phyloP scores from a whole-genome alignment of 495 filamentous ascomycete genomes.

The Lasiosphaeria miniovina region DNA sequence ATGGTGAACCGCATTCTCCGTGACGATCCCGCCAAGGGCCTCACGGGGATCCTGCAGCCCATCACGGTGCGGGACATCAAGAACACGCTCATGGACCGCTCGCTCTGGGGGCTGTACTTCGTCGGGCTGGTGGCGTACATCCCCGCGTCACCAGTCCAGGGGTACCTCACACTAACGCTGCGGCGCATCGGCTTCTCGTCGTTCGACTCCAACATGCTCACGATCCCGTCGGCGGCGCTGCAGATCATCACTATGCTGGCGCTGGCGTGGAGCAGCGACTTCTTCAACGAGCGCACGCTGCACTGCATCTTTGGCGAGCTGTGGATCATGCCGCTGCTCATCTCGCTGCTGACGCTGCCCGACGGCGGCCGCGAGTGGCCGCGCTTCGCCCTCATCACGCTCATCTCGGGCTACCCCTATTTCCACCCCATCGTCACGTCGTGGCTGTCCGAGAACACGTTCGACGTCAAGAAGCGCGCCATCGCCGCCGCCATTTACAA shows the following conservation, averaged over 20 bases:
- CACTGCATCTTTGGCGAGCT: conserved; percentile 44
- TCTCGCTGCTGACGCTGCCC: conserved; percentile 38
- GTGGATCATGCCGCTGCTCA: conserved; percentile 45
- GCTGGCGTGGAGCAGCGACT: conserved; percentile 41
- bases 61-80: conserved; percentile 31
- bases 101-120: conserved; percentile 43
- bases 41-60: conserved; percentile 29
- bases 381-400: conserved; percentile 38
- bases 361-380: conserved; percentile 38
- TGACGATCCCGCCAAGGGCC: conserved; percentile 59
- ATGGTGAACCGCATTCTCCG: conserved; percentile 59
- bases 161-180: conserved; percentile 43
- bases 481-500: conserved; percentile 60
- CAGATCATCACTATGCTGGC: conserved; percentile 44
- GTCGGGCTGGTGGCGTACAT: conserved; percentile 50
- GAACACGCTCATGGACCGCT: conserved; percentile 24
- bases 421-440: conserved; percentile 44
- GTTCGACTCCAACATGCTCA: conserved; percentile 47
- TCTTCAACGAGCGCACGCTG: conserved; percentile 44
- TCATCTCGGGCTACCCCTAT: conserved; percentile 40
- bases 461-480: conserved; percentile 52
- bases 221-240: conserved; percentile 42
- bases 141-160: conserved; percentile 40
- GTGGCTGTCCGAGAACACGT: conserved; percentile 48
- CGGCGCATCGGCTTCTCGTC: conserved; percentile 42